These are phyloP conservation scores for Striga hermonthica DNA, from an alignment of 305 asterid species.

Conservation along the genomic window DNA sequence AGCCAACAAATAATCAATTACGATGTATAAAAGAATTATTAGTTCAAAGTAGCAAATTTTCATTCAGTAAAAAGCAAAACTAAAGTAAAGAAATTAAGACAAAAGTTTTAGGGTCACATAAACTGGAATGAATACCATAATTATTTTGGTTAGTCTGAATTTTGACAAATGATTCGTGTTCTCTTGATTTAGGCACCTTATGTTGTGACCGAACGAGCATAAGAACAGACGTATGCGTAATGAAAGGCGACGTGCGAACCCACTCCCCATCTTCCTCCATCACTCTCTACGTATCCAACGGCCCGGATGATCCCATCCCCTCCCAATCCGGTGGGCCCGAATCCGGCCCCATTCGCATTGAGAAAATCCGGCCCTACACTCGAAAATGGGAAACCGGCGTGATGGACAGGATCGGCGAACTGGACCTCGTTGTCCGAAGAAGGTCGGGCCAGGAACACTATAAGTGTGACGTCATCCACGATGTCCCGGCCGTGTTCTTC, in stretches of 20 bases:
- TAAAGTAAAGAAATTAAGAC: no score
- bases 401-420: conserved; percentile 62
- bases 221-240: conserved; percentile 67
- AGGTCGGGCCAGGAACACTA: conserved; percentile 31
- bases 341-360: conserved; percentile 40
- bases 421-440: conserved; percentile 49
- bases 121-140: not conserved
- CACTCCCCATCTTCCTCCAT: conserved; percentile 61
- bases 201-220: conserved; percentile 81
- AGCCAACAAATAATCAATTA: no score
- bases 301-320: conserved; percentile 17
- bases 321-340: conserved; percentile 31
- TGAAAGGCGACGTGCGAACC: conserved; percentile 87
- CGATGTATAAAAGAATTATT: no score
- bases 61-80: no score
- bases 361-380: conserved; percentile 75
- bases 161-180: conserved; percentile 18
- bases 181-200: conserved; percentile 54
- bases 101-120: no score
- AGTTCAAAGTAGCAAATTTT: no score
- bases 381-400: conserved; percentile 79
- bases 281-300: conserved; percentile 39
- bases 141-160: not conserved
- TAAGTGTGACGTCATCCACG: conserved; percentile 61
- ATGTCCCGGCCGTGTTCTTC: conserved; percentile 67